Evolutionary conservation across 257 asterid species (phyloP), one percentile per base, ranked within the genome.

Genomic region (Ajuga chamaepitys): DNA sequence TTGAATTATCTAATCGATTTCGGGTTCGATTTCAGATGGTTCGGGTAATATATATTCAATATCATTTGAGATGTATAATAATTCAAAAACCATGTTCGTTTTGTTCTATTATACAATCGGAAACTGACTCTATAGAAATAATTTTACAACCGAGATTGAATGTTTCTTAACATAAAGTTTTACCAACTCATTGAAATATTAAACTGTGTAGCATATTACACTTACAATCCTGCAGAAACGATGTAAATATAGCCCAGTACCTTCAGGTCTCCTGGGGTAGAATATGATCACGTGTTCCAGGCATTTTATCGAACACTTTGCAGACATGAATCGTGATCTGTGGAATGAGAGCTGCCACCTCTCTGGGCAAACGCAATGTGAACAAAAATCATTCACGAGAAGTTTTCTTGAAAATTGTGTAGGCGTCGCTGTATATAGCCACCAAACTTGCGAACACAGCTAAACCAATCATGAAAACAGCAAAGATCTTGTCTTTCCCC

Each of bases 381-480:
- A n/a, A n/a, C n/a, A n/a, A 21, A 16, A 24, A 26, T 48, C 42
- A 70, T 45, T 70, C 57, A 2, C 70, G 69, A 6, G 78, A 20
- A 56, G 82, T 56, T 28, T 35, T 71, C 71, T 32, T 45, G 73
- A 82, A 66, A n/a, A 74, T 61, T 12, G 77, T 75, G 4, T 59
- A 75, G n/a, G 74, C 77, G 55, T 80, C 78, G 17, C 82, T 82
- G 53, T 81, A 82, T 38, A 79, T 78, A 41, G 85, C 91, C 53
- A 82, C 78, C 60, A 56, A 16, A 58, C 74, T 75, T 9, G 88
- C 72, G 25, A 87, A 77, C 2, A 78, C 83, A 22, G 89, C 85
- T 20, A 82, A 58, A 17, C 70, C 81, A 13, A 84, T 51, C 89
- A 87, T 79, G 75, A 77, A 78, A 60, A 77, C 61, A 2, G 86